Evolutionary conservation across 148 eudicot genomes (phyloP).

Genomic region (Oxyria digyna): DNA sequence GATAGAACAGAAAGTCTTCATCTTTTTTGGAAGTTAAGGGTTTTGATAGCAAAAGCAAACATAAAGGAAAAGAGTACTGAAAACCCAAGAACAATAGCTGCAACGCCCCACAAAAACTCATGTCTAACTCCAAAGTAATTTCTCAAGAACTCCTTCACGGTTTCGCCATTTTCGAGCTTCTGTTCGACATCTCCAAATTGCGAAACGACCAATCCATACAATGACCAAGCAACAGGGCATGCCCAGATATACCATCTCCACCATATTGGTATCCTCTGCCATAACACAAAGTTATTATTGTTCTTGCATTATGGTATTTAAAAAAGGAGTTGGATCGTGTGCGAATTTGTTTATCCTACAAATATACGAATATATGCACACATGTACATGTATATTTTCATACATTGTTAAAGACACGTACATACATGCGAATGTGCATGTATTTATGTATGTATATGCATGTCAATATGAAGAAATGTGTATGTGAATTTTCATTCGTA

Average conservation of each 20-base stretch:
- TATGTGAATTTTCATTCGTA: too few species aligned
- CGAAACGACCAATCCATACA: neutral
- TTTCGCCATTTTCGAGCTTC: neutral
- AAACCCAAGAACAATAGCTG: neutral
- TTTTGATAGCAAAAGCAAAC: neutral
- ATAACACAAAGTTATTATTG: too few species aligned
- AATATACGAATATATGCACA: too few species aligned
- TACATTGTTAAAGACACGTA: too few species aligned
- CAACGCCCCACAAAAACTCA: neutral
- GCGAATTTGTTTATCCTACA: too few species aligned
- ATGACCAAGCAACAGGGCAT: slow-evolving; percentile 1
- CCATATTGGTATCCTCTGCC: slow-evolving; percentile 9
- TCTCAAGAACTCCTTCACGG: slow-evolving; percentile 1
- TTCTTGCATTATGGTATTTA: too few species aligned
- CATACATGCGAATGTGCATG: too few species aligned
- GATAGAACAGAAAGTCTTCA: neutral
- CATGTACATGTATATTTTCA: too few species aligned
- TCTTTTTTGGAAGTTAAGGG: slow-evolving; percentile 8
- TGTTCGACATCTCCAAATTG: slow-evolving; percentile 1
- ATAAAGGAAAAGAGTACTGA: slow-evolving; percentile 1
- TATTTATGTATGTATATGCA: too few species aligned
- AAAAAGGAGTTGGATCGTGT: too few species aligned
- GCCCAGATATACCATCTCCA: slow-evolving; percentile 4
- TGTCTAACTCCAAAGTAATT: slow-evolving; percentile 1
- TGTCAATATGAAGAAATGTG: too few species aligned